These are phyloP conservation scores for Wickerhamomyces queroliae DNA, from an alignment of 805 yeast species.

Conservation along the genomic window DNA sequence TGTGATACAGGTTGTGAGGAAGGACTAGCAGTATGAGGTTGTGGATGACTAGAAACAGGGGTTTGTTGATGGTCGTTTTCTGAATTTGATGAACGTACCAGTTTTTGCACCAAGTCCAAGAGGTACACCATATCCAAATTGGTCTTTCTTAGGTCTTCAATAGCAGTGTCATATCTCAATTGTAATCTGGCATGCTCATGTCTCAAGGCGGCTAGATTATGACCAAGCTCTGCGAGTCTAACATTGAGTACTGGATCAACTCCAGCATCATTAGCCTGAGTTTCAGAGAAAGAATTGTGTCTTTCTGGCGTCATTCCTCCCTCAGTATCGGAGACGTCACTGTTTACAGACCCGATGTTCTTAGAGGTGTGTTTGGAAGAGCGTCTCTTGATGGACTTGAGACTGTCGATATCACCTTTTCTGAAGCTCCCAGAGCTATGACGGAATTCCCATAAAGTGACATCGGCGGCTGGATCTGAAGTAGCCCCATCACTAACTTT, in stretches of 20 bases:
- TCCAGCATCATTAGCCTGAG: conserved; percentile 2
- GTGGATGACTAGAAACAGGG: conserved; percentile 12
- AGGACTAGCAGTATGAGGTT: conserved; percentile 7
- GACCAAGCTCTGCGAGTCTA: conserved; percentile 32
- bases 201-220: conserved; percentile 30
- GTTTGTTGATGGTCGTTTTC: conserved; percentile 4
- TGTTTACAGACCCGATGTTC: conserved; percentile 6
- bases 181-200: conserved; percentile 38
- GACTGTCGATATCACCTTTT: conserved; percentile 72
- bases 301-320: conserved; percentile 10
- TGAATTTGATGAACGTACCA: conserved; percentile 12
- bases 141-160: conserved; percentile 41
- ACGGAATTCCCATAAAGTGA: conserved; percentile 74
- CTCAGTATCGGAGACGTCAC: conserved; percentile 14
- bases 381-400: conserved; percentile 75
- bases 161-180: conserved; percentile 40
- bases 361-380: conserved; percentile 37
- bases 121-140: conserved; percentile 49
- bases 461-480: conserved; percentile 7
- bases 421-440: conserved; percentile 76
- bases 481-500: conserved; percentile 38
- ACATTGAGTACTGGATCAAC: conserved; percentile 20
- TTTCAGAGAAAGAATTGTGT: conserved; percentile 14
- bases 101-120: conserved; percentile 38
- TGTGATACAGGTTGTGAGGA: conserved; percentile 1